Percentiles rank a stretch among this genome's conserved stretches.
phyloP scores from a whole-genome alignment of 768 basidiomycete genomes.

The Leucosporidium creatinivorum region DNA sequence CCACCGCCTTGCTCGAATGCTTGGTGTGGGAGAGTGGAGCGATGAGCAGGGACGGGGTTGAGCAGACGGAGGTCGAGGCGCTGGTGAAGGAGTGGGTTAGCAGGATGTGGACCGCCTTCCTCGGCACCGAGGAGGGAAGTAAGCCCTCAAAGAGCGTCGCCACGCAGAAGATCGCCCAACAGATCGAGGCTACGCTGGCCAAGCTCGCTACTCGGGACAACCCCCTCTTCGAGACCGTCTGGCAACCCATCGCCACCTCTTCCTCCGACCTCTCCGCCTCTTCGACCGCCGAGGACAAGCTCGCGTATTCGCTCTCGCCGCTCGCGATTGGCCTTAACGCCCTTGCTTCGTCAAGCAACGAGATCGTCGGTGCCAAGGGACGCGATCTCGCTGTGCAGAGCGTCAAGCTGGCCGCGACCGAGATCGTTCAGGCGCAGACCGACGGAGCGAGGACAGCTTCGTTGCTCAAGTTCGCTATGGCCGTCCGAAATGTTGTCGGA shows the following conservation, averaged over 20 bases:
- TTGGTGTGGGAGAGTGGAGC: constrained; percentile 50
- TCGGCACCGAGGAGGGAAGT: constrained; percentile 3
- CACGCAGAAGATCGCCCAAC: not conserved
- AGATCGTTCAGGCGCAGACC: not conserved
- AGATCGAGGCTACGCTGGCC: constrained; percentile 2
- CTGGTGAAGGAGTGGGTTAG: constrained; percentile 17
- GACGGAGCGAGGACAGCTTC: not conserved
- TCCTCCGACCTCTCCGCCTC: not conserved
- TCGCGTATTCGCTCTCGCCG: not conserved
- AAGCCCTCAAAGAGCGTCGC: constrained; percentile 1
- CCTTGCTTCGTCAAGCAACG: not conserved
- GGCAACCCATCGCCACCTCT: not conserved
- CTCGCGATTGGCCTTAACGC: constrained; percentile 12
- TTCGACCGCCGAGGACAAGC: not conserved
- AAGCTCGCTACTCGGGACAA: constrained; percentile 8
- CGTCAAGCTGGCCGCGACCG: not conserved
- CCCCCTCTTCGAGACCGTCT: not conserved
- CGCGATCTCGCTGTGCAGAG: not conserved
- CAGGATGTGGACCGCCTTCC: constrained; percentile 11
- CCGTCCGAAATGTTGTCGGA: not conserved
- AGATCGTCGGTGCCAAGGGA: not conserved
- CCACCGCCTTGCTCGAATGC: constrained; percentile 64
- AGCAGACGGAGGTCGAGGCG: constrained; percentile 39
- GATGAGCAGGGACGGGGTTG: constrained; percentile 40
- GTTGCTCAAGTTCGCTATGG: constrained; percentile 1